phyloP scores from a whole-genome alignment of 2,329 filamentous ascomycete genomes.

The Talaromyces sp. region DNA sequence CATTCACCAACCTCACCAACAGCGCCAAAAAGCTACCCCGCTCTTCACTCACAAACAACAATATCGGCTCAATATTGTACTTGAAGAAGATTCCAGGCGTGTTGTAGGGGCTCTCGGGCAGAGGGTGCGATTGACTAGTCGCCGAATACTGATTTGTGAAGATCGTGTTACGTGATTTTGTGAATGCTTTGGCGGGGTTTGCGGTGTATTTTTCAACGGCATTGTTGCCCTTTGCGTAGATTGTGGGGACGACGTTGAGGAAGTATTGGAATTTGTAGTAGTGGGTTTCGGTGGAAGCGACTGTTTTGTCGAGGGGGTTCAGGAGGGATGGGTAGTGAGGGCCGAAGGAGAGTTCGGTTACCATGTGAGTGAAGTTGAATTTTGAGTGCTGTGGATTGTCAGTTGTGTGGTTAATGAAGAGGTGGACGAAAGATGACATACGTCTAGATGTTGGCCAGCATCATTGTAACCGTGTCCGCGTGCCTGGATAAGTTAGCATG shows the following conservation, averaged over 20 bases:
- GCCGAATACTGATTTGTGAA: constrained; percentile 98
- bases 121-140: constrained; percentile 72
- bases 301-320: constrained; percentile 91
- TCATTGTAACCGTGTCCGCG: constrained; percentile 92
- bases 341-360: constrained; percentile 94
- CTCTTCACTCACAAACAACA: constrained; percentile 80
- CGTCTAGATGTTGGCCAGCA: constrained; percentile 75
- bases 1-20: constrained; percentile 81
- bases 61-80: constrained; percentile 96
- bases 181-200: constrained; percentile 36
- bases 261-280: constrained; percentile 99
- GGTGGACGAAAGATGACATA: constrained; percentile 60
- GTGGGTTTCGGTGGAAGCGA: constrained; percentile 69
- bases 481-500: constrained; percentile 35
- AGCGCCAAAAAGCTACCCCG: constrained; percentile 73
- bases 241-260: constrained; percentile 87
- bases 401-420: constrained; percentile 1
- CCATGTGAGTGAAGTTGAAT: constrained; percentile 97
- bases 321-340: constrained; percentile 91
- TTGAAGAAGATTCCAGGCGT: constrained; percentile 96
- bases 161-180: constrained; percentile 58
- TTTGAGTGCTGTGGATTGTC: constrained; percentile 47
- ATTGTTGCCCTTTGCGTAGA: constrained; percentile 67
- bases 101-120: constrained; percentile 58
- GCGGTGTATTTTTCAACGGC: constrained; percentile 45